Base-by-base conservation (phyloP, 2,329 filamentous ascomycete species). In the Diaporthe destruens region DNA sequence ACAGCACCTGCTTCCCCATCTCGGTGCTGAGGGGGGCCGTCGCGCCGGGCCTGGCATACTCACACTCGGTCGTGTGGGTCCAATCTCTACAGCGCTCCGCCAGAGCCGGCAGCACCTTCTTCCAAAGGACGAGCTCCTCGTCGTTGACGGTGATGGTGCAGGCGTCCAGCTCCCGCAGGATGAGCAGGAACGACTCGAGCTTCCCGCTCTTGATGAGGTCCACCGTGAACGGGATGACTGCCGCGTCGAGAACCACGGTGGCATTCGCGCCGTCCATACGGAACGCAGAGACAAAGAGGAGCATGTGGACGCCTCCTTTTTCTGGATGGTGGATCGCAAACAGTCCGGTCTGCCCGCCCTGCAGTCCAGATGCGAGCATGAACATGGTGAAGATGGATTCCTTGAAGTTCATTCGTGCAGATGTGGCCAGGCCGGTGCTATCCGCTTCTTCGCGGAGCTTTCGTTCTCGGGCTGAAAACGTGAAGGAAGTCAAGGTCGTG, bases 61-160 rank as follows among this genome's bases (percentile, higher is more conserved):
- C 85, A 73, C 86, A 88, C 2, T 66, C 75, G 0, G 77, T 63
- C 3, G 73, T 72, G 75, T 88, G 87, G 2, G 72, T 75, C 85
- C 85, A 87, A 5, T 82, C 85, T n/a, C 86, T 82, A 74, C 85
- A 87, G 39, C 86, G 80, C 78, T 88, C 86, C 1, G 78, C 85
- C 61, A 86, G 74, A 0, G 83, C 80, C 0, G 86, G 85, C 3
- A 88, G 77, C 1, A 78, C 70, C 49, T 79, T 81, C 76, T 87
- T 87, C 87, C 86, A 88, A 12, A 87, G 79, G 1, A 86, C 79
- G 3, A 94, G 81, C 49, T 93, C 92, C n/a, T 84, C 86, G 14
- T 89, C 87, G 36, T 86, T 80, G 6, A 87, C 82, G 0, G 67
- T 77, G n/a, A 84, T 75, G 14, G 77, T 80, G 75, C 80, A 80